phyloP scores from a whole-genome alignment of 495 filamentous ascomycete species.

The Tuber aestivum region DNA sequence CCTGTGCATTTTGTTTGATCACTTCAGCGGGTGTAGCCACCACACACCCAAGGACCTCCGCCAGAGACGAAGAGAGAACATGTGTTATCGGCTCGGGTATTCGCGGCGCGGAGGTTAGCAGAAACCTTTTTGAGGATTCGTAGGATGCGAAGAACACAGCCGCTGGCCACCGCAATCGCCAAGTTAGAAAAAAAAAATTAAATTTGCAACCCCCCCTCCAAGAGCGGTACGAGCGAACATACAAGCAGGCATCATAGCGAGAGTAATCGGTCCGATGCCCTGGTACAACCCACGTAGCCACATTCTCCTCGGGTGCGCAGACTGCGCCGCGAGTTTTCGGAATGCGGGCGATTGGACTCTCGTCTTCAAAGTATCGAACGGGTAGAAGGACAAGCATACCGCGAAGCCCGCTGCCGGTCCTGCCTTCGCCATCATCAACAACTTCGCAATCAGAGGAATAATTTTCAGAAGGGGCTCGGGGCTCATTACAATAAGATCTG shows the following conservation, averaged over 20 bases:
- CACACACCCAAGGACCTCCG: conserved; percentile 71
- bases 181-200: not conserved
- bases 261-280: conserved; percentile 76
- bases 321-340: conserved; percentile 42
- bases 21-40: conserved; percentile 85
- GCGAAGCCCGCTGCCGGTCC: conserved; percentile 71
- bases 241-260: conserved; percentile 81
- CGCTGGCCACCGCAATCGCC: conserved; percentile 47
- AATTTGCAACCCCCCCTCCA: not conserved
- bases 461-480: not conserved
- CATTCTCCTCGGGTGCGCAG: conserved; percentile 29
- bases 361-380: conserved; percentile 79
- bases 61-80: conserved; percentile 61
- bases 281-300: conserved; percentile 75
- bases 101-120: conserved; percentile 22
- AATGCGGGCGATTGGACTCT: conserved; percentile 73
- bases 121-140: conserved; percentile 59
- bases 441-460: not conserved
- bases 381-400: conserved; percentile 73
- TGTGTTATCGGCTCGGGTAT: conserved; percentile 54
- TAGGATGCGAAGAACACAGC: conserved; percentile 90
- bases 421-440: conserved; percentile 49
- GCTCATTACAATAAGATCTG: not conserved
- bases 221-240: conserved; percentile 30
- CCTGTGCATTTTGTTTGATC: conserved; percentile 88